Percentiles rank a stretch among this genome's conserved stretches.
These are phyloP conservation scores for Solanum habrochaites DNA, from an alignment of 257 asterid species.

Conservation along the genomic window DNA sequence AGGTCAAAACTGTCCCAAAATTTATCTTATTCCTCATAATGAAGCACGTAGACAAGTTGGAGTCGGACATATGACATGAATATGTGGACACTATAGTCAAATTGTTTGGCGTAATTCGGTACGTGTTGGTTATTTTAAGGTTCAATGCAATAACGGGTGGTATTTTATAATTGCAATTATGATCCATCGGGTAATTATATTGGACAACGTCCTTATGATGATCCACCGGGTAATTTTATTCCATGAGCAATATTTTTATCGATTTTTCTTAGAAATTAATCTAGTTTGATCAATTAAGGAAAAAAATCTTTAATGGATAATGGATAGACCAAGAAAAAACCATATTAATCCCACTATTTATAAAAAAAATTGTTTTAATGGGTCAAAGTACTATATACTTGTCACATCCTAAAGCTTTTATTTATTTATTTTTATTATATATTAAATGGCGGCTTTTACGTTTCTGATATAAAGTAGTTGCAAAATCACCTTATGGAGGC, in stretches of 20 bases:
- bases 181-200: slow-evolving; percentile 13
- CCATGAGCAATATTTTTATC: no score
- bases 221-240: no score
- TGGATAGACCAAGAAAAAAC: no score
- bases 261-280: no score
- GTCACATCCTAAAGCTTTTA: no score
- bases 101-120: slow-evolving; percentile 34
- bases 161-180: slow-evolving; percentile 30
- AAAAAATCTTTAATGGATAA: no score
- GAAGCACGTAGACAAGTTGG: slow-evolving; percentile 23
- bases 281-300: no score
- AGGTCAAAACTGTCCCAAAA: slow-evolving; percentile 10
- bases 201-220: slow-evolving; percentile 4
- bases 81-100: slow-evolving; percentile 47
- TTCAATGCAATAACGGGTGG: slow-evolving; percentile 19
- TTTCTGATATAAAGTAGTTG: not conserved
- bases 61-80: slow-evolving; percentile 23
- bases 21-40: slow-evolving; percentile 26
- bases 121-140: slow-evolving; percentile 29
- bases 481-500: not conserved
- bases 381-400: no score
- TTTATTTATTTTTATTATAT: no score
- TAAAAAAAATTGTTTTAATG: no score
- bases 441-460: not conserved
- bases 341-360: no score